Percentiles rank a stretch among this genome's conserved stretches.
Evolutionary conservation across 495 filamentous ascomycete species (phyloP).

Genomic region (Neurospora sp.): DNA sequence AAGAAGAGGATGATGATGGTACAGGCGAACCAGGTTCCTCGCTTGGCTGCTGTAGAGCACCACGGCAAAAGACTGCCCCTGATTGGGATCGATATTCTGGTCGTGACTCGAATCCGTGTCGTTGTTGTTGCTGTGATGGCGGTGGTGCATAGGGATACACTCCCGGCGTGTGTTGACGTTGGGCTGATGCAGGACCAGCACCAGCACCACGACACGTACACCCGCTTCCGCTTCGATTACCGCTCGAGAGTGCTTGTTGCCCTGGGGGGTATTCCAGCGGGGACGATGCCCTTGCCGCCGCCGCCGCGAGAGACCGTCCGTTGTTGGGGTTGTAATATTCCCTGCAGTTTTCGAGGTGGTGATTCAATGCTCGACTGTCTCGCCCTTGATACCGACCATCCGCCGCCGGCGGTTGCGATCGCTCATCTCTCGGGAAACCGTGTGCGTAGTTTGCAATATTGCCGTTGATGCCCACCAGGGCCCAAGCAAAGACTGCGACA

Average conservation of each 20-base stretch:
- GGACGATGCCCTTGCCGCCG: background rate
- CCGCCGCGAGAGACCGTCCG: background rate
- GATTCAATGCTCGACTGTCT: background rate
- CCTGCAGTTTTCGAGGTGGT: background rate
- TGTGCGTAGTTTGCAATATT: conserved; percentile 53
- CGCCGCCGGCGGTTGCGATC: conserved; percentile 34
- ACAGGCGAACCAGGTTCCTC: background rate
- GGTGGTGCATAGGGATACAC: background rate
- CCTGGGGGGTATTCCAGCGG: background rate
- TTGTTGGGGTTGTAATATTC: background rate
- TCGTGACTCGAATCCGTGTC: background rate
- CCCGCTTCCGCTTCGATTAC: background rate
- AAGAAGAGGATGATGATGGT: background rate
- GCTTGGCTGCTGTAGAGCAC: background rate
- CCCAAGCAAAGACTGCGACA: conserved; percentile 77
- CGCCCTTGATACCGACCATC: background rate
- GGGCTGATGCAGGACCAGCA: background rate
- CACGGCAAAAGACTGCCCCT: background rate
- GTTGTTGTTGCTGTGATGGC: background rate
- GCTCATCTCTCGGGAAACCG: conserved; percentile 50
- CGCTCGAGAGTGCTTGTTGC: background rate
- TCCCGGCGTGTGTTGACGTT: background rate
- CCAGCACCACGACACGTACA: background rate
- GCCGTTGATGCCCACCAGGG: conserved; percentile 71
- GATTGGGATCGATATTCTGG: background rate